phyloP scores from a whole-genome alignment of 2,329 filamentous ascomycete species.

The Neophaeococcomyces aloes region DNA sequence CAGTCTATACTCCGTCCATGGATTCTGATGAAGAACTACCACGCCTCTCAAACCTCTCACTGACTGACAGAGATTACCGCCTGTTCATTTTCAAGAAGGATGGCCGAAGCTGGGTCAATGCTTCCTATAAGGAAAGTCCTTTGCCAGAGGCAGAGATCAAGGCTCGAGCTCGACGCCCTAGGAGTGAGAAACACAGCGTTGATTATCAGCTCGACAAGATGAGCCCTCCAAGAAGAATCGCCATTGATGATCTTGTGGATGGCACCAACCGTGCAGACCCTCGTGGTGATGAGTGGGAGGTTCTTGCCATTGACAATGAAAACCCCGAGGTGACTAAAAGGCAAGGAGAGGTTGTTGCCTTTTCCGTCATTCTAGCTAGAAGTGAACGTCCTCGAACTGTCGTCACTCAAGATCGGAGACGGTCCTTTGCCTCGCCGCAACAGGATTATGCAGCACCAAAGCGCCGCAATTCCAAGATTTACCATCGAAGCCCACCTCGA shows the following conservation, averaged over 20 bases:
- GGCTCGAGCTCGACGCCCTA: conserved; percentile 3
- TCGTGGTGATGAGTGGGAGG: conserved; percentile 1
- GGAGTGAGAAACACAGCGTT: conserved; percentile 3
- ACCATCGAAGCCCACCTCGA: conserved; percentile 3
- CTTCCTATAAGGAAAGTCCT: background rate
- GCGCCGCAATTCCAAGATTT: conserved; percentile 8
- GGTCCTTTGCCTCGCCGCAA: conserved; percentile 1
- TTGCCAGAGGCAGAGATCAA: conserved; percentile 7
- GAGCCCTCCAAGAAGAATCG: conserved; percentile 3
- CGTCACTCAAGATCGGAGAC: conserved; percentile 3
- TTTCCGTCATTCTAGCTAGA: conserved; percentile 5
- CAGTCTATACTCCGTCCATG: conserved; percentile 1
- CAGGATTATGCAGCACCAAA: conserved; percentile 2
- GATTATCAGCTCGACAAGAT: conserved; percentile 4
- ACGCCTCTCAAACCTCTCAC: background rate
- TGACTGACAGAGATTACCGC: conserved; percentile 2
- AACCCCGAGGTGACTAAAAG: conserved; percentile 5
- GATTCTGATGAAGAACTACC: conserved; percentile 6
- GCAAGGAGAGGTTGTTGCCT: conserved; percentile 5
- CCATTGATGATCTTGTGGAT: conserved; percentile 4
- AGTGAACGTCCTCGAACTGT: background rate
- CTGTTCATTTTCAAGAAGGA: conserved; percentile 5
- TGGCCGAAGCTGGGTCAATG: conserved; percentile 7
- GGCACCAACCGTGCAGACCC: background rate
- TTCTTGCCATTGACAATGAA: conserved; percentile 5